Evolutionary conservation across 805 yeast species (phyloP).

Genomic region (Aciculoconidium aculeatum): DNA sequence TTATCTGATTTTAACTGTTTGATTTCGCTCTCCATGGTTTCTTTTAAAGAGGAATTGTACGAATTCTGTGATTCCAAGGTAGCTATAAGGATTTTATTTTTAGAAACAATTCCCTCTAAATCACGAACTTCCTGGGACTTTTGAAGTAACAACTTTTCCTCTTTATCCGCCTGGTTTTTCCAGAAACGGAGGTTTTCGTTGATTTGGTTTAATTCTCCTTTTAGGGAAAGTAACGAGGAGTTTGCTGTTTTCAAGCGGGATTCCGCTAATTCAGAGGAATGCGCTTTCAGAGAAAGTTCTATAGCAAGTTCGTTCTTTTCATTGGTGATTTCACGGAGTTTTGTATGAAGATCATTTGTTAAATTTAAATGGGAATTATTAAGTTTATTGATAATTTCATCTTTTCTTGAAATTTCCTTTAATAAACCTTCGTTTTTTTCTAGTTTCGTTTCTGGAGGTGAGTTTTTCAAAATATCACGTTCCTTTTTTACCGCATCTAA

Average conservation of each 20-base stretch:
- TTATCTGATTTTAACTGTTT: slow-evolving; percentile 52
- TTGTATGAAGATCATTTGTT: slow-evolving; percentile 40
- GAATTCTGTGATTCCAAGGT: slow-evolving; percentile 51
- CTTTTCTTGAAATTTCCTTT: slow-evolving; percentile 3
- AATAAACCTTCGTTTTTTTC: too few relatives aligned
- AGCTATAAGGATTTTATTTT: slow-evolving; percentile 39
- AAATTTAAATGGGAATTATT: too few relatives aligned
- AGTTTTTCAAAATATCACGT: slow-evolving; percentile 56
- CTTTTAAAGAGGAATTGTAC: slow-evolving; percentile 43
- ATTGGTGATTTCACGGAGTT: slow-evolving; percentile 20
- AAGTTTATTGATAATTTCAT: slow-evolving; percentile 19
- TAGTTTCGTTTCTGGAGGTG: slow-evolving; percentile 2
- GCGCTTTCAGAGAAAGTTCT: slow-evolving; percentile 47
- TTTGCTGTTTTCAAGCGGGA: slow-evolving; percentile 45
- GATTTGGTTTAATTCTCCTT: slow-evolving; percentile 23
- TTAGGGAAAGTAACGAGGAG: slow-evolving; percentile 21
- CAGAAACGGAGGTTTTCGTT: slow-evolving; percentile 30
- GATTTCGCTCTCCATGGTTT: slow-evolving; percentile 48
- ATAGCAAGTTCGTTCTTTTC: slow-evolving; percentile 39
- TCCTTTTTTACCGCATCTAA: slow-evolving; percentile 54
- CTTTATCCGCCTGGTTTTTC: slow-evolving; percentile 37
- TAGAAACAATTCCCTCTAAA: slow-evolving; percentile 41
- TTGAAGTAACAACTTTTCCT: slow-evolving; percentile 26
- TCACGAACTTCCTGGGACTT: slow-evolving; percentile 49
- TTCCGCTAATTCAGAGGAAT: slow-evolving; percentile 47